These are phyloP conservation scores for Fusarium torulosum DNA, from an alignment of 2,329 filamentous ascomycete genomes.

Conservation along the genomic window DNA sequence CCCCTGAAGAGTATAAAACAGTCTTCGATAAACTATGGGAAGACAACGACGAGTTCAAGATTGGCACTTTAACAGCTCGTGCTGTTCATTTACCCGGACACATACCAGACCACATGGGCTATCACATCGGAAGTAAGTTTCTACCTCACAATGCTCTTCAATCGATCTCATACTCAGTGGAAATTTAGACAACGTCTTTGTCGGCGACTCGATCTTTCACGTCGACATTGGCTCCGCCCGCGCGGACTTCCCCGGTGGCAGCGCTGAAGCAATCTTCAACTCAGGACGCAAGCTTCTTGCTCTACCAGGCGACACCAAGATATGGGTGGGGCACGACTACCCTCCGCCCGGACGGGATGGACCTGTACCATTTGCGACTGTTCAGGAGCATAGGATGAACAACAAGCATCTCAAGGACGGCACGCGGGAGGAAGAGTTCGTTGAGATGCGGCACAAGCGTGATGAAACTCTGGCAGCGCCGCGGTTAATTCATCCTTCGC, in stretches of 20 bases:
- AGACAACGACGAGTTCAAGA: conserved; percentile 65
- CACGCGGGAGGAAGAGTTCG: conserved; percentile 58
- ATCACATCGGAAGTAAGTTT: conserved; percentile 61
- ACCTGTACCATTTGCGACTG: conserved; percentile 58
- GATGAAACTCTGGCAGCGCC: conserved; percentile 60
- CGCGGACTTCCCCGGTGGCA: conserved; percentile 68
- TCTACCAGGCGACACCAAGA: conserved; percentile 58
- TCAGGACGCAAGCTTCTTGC: conserved; percentile 59
- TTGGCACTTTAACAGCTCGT: conserved; percentile 61
- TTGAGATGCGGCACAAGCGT: conserved; percentile 57
- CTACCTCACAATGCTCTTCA: rapidly evolving
- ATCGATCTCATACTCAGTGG: rapidly evolving
- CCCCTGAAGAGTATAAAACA: conserved; percentile 55
- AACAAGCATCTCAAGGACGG: conserved; percentile 64
- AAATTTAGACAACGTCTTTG: conserved; percentile 59
- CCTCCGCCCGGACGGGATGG: conserved; percentile 52
- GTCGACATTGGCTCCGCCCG: conserved; percentile 65
- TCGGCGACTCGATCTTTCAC: conserved; percentile 66
- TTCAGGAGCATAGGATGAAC: conserved; percentile 58
- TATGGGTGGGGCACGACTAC: conserved; percentile 70
- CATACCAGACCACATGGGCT: conserved; percentile 71
- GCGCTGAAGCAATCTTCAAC: conserved; percentile 57
- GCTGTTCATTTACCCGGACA: conserved; percentile 71
- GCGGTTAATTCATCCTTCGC: conserved; percentile 61
- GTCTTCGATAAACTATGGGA: conserved; percentile 67